These are phyloP conservation scores for Tagetes patula DNA, from an alignment of 129 eudicot species.

Conservation along the genomic window DNA sequence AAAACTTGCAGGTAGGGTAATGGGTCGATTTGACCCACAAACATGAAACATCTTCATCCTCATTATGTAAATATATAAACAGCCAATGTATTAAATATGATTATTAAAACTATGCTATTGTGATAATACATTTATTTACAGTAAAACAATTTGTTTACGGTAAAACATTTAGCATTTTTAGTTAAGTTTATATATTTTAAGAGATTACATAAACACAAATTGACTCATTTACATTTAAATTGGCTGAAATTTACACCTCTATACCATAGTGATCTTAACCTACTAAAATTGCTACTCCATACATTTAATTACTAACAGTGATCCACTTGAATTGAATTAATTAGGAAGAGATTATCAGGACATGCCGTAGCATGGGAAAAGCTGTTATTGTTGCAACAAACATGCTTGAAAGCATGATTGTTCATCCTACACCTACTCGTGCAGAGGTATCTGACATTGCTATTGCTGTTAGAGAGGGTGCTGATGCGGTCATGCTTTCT, in stretches of 20 bases:
- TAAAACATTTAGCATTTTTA: background rate
- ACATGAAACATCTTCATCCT: background rate
- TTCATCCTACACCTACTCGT: slow-evolving; percentile 97
- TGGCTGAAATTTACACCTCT: background rate
- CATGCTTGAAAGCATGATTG: slow-evolving; percentile 98
- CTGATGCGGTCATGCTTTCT: slow-evolving; percentile 98
- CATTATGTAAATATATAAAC: background rate
- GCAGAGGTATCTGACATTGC: slow-evolving; percentile 99
- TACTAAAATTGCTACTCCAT: background rate
- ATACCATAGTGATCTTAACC: slow-evolving; percentile 26
- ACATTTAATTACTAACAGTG: slow-evolving; percentile 11
- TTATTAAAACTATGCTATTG: background rate
- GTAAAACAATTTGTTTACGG: background rate
- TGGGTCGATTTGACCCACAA: background rate
- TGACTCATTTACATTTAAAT: background rate
- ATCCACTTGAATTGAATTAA: slow-evolving; percentile 19
- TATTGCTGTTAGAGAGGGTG: slow-evolving; percentile 94
- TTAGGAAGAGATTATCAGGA: slow-evolving; percentile 88
- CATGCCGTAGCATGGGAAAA: slow-evolving; percentile 96
- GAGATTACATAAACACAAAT: background rate
- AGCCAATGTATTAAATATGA: background rate
- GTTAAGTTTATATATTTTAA: background rate
- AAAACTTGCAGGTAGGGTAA: background rate
- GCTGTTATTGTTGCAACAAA: slow-evolving; percentile 96
- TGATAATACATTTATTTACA: background rate